Percentiles rank a stretch among this genome's conserved stretches.
Evolutionary conservation across 1,284 basidiomycete species (phyloP).

Genomic region (Ceratobasidium sp.): DNA sequence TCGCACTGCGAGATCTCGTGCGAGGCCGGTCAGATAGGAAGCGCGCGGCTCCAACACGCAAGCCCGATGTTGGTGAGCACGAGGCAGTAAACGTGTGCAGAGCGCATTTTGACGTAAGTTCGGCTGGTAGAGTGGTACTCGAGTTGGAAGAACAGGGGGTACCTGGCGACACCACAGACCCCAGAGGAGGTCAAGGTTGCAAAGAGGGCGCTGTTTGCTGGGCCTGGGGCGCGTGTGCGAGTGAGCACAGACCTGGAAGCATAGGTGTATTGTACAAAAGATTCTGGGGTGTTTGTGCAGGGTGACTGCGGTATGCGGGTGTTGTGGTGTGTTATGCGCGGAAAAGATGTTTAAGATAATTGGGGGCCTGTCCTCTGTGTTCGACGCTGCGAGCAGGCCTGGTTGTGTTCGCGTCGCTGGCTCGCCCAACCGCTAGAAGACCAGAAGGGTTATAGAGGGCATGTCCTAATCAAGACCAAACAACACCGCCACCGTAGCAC

Average conservation of each 20-base stretch:
- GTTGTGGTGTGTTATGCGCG: background rate
- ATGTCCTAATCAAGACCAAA: conserved; percentile 22
- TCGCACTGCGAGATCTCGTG: conserved; percentile 84
- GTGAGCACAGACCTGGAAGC: conserved; percentile 35
- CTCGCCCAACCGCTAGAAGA: background rate
- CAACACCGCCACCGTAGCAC: conserved; percentile 19
- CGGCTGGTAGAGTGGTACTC: conserved; percentile 76
- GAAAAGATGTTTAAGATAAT: background rate
- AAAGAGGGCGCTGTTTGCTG: conserved; percentile 27
- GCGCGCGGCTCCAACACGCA: conserved; percentile 82
- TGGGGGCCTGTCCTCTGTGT: no score
- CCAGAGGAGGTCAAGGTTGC: conserved; percentile 35
- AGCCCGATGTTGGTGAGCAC: conserved; percentile 81
- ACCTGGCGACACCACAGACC: conserved; percentile 64
- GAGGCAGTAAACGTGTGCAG: conserved; percentile 13
- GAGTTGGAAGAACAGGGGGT: conserved; percentile 76
- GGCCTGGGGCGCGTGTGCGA: conserved; percentile 14
- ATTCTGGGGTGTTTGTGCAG: background rate
- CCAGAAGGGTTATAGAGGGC: conserved; percentile 6
- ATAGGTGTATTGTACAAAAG: conserved; percentile 2
- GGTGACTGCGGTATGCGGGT: background rate
- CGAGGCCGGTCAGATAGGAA: conserved; percentile 75
- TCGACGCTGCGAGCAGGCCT: no score
- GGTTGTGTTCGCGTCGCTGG: no score
- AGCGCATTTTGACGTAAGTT: conserved; percentile 36